Evolutionary conservation across 2,329 filamentous ascomycete species (phyloP).

Genomic region (Tolypocladium tropicale): DNA sequence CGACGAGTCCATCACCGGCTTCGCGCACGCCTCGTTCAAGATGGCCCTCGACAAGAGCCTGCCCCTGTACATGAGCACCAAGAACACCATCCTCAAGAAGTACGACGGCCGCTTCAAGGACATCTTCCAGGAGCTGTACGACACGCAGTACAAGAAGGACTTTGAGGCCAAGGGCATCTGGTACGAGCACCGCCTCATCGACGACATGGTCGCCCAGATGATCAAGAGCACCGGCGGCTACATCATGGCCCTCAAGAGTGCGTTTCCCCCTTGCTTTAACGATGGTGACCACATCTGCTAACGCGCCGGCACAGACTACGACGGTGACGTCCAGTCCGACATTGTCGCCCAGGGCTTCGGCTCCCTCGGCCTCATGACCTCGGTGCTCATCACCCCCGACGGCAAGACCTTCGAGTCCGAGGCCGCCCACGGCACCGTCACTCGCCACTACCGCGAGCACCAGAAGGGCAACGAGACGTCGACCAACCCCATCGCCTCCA

Average conservation of each 20-base stretch:
- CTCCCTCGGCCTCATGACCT: conserved; percentile 96
- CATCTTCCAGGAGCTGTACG: conserved; percentile 96
- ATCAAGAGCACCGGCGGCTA: conserved; percentile 96
- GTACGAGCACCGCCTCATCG: conserved; percentile 98
- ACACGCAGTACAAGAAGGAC: conserved; percentile 72
- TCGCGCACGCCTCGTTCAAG: conserved; percentile 96
- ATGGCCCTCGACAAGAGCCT: conserved; percentile 76
- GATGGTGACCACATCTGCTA: not conserved
- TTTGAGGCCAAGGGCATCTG: conserved; percentile 92
- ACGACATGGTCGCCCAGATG: conserved; percentile 99
- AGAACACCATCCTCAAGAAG: conserved; percentile 99
- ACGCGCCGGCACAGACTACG: conserved; percentile 62
- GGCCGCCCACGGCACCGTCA: conserved; percentile 96
- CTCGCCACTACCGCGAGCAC: conserved; percentile 96
- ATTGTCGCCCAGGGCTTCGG: conserved; percentile 98
- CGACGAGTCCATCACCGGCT: conserved; percentile 85
- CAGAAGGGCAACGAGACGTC: conserved; percentile 96
- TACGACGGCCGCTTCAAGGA: conserved; percentile 99
- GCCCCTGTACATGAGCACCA: conserved; percentile 99
- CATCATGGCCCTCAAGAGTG: conserved; percentile 97
- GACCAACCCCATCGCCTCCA: conserved; percentile 97
- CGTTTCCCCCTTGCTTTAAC: conserved; percentile 21
- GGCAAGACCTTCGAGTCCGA: conserved; percentile 96
- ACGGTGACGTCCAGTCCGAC: conserved; percentile 97
- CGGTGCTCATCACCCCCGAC: conserved; percentile 90